A percentile compares a stretch with the other conserved stretches of the same genome.
Conservation (phyloP, 164 flowering plant genomes). For the Tetrastigma voinierianum region DNA sequence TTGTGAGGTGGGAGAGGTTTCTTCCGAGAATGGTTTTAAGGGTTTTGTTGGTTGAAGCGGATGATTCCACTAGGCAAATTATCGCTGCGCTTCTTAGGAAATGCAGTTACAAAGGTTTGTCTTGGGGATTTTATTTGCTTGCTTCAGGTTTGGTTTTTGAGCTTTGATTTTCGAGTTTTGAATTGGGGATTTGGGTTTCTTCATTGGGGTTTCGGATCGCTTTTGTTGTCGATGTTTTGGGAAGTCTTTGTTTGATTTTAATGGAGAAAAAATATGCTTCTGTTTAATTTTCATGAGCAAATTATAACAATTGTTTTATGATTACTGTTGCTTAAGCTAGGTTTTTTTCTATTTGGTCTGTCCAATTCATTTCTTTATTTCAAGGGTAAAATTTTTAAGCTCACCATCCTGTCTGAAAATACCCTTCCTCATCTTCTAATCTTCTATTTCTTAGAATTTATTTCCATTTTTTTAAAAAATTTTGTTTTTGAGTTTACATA, state of each 20-base stretch:
- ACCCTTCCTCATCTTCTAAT: too few relatives aligned
- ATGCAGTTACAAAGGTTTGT: constrained; percentile 72
- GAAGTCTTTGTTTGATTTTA: too few relatives aligned
- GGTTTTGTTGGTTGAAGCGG: constrained; percentile 77
- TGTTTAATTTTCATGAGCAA: background rate
- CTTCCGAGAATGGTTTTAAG: constrained; percentile 53
- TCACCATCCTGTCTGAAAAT: too few relatives aligned
- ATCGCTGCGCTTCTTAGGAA: constrained; percentile 77
- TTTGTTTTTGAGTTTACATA: background rate
- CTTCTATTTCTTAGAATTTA: too few relatives aligned
- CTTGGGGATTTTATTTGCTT: background rate
- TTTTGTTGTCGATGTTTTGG: too few relatives aligned
- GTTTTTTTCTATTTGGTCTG: too few relatives aligned
- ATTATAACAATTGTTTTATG: too few relatives aligned
- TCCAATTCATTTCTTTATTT: too few relatives aligned
- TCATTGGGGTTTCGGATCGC: background rate
- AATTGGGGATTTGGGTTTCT: background rate
- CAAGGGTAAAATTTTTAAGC: too few relatives aligned
- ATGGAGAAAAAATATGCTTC: background rate
- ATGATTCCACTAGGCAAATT: constrained; percentile 78
- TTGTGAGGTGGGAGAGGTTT: constrained; percentile 62
- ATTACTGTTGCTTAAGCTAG: too few relatives aligned
- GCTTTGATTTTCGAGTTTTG: background rate
- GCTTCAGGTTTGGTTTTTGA: too few relatives aligned
- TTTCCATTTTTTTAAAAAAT: too few relatives aligned